phyloP scores from a whole-genome alignment of 495 filamentous ascomycete species.

The Podospora pseudopauciseta region DNA sequence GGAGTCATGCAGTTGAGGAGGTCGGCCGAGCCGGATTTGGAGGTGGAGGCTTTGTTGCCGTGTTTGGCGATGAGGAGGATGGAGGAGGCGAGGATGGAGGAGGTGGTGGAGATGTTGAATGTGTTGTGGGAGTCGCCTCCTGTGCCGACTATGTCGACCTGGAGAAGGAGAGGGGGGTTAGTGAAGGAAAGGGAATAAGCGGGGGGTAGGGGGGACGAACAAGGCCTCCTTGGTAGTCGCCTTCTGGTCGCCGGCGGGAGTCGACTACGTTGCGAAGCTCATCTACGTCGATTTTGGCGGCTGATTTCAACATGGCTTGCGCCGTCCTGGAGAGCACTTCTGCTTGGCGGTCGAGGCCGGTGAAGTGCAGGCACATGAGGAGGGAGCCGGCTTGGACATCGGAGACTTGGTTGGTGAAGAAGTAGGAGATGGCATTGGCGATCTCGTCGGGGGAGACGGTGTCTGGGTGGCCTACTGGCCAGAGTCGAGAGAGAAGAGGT shows the following conservation, averaged over 20 bases:
- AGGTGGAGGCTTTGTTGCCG: constrained; percentile 93
- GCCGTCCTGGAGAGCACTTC: constrained; percentile 77
- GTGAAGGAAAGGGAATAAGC: background rate
- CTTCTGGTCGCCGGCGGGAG: constrained; percentile 55
- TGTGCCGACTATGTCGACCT: constrained; percentile 98
- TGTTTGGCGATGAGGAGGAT: constrained; percentile 85
- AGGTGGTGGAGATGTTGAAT: constrained; percentile 94
- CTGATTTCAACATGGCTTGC: constrained; percentile 57
- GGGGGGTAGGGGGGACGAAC: constrained; percentile 39
- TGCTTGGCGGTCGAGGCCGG: constrained; percentile 68
- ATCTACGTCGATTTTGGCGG: constrained; percentile 47
- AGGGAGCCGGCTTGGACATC: constrained; percentile 80
- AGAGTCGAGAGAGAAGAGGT: constrained; percentile 73
- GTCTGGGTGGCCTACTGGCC: constrained; percentile 50
- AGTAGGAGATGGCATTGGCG: constrained; percentile 77
- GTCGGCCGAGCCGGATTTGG: constrained; percentile 92
- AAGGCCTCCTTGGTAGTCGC: constrained; percentile 66
- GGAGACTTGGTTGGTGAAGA: constrained; percentile 81
- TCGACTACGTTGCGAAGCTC: constrained; percentile 45
- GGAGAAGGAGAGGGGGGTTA: constrained; percentile 1
- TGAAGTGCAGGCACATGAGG: constrained; percentile 85
- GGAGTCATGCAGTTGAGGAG: constrained; percentile 71
- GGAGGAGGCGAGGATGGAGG: constrained; percentile 85
- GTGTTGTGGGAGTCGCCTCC: constrained; percentile 95
- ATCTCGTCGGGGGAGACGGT: constrained; percentile 75